Evolutionary conservation across 2,329 filamentous ascomycete species (phyloP).

Genomic region (Aspergillus brunneoviolaceus): DNA sequence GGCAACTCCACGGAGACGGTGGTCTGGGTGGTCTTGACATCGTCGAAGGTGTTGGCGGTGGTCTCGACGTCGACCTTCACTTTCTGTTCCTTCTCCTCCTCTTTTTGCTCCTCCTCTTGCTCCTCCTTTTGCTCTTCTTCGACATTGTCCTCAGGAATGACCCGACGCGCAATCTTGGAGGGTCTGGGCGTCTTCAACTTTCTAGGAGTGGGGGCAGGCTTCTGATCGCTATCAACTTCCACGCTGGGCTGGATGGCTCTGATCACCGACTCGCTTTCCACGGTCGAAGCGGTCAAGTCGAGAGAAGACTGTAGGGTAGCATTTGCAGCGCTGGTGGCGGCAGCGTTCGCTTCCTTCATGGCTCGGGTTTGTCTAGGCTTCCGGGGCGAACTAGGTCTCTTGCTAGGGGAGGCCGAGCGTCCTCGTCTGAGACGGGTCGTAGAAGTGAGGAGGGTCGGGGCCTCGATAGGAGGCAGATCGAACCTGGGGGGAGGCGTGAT

Average conservation of each 20-base stretch:
- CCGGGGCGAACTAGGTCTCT: conserved; percentile 52
- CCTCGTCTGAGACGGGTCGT: conserved; percentile 52
- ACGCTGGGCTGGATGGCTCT: conserved; percentile 28
- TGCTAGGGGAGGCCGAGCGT: conserved; percentile 59
- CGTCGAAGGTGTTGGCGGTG: conserved; percentile 54
- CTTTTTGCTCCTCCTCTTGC: conserved; percentile 27
- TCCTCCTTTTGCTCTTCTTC: conserved; percentile 27
- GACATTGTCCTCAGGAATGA: conserved; percentile 14
- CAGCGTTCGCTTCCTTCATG: conserved; percentile 50
- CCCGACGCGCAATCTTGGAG: conserved; percentile 19
- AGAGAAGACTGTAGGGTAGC: conserved; percentile 50
- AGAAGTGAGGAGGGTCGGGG: conserved; percentile 26
- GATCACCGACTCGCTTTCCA: conserved; percentile 26
- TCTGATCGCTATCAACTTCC: conserved; percentile 30
- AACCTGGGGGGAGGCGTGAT: conserved; percentile 83
- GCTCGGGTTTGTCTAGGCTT: conserved; percentile 53
- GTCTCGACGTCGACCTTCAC: conserved; percentile 71
- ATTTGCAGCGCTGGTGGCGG: conserved; percentile 50
- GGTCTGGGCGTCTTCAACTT: conserved; percentile 20
- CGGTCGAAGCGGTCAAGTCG: conserved; percentile 42
- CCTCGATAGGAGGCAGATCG: conserved; percentile 54
- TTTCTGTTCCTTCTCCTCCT: conserved; percentile 40
- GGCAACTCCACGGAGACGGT: conserved; percentile 76
- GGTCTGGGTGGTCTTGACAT: conserved; percentile 68
- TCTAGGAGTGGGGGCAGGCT: conserved; percentile 24